Base-by-base conservation (phyloP, 225 moss, liverwort and hornwort genomes). In the Physcomitrium patens region DNA sequence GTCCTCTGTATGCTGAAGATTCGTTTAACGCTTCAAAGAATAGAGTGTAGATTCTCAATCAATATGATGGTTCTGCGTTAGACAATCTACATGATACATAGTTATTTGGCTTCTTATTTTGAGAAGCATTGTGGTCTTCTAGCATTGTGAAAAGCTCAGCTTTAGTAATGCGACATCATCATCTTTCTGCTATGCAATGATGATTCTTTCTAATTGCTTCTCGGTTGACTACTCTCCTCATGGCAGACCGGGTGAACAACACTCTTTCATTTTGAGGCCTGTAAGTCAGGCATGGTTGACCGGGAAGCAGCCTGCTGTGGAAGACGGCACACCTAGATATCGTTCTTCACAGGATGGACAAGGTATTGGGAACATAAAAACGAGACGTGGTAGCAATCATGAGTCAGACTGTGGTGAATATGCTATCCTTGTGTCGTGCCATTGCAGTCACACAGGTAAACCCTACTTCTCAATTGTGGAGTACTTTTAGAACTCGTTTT, bases 201-300 rank as follows among this genome's bases (percentile, higher is more conserved):
- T 69, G 45, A 52, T 54, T 16, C 12, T 60, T 46, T 2, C 47
- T 72, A 3, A 72, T 76, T 67, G 23, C 44, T 63, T 79, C 18
- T 17, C 70, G 60, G 37, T 64, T 64, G 64, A n/a, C 44, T 41
- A 44, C 65, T 42, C 45, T 74, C 56, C 49, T 63, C 44, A 37
- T 61, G 76, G 71, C 86, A 99, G 99, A 84, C 85, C 88, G 22
- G 95, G 99, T 56, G 95, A 99, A 77, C 99, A 99, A 61, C 99
- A 99, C 74, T 99, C 95, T 64, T 99, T 99, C 76, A 93, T 99
- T 65, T 78, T 99, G 71, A 99, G 99, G 76, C 95, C 95, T 53
- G 86, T 88, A 59, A 92, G 78, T 76, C 92, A 91, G 78, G 85
- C 90, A 54, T 93, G 90, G 31, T 37, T 37, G 31, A 37, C 31